phyloP scores from a whole-genome alignment of 1,284 basidiomycete species.

The Sparassis latifolia region DNA sequence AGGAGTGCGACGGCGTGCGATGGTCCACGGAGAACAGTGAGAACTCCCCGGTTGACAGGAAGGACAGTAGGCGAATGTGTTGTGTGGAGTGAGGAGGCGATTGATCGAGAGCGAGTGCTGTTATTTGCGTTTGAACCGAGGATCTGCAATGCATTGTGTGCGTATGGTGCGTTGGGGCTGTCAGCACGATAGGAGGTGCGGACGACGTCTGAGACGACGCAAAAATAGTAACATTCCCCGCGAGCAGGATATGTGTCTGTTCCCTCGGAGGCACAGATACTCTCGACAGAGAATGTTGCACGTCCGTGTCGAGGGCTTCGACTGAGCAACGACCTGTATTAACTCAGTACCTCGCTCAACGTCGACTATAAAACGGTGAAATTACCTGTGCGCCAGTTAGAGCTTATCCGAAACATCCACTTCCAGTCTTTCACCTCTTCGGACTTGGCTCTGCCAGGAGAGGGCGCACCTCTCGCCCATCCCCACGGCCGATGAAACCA shows the following conservation, averaged over 20 bases:
- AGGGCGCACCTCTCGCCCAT: constrained; percentile 52
- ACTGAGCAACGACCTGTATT: constrained; percentile 49
- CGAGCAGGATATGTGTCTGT: constrained; percentile 31
- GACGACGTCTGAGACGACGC: constrained; percentile 26
- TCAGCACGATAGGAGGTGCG: constrained; percentile 19
- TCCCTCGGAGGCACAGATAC: background rate
- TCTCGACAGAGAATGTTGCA: background rate
- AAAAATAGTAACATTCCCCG: constrained; percentile 35
- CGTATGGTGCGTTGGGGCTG: constrained; percentile 21
- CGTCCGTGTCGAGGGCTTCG: constrained; percentile 19
- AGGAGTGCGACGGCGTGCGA: constrained; percentile 32
- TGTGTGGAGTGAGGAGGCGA: constrained; percentile 41
- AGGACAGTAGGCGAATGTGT: constrained; percentile 44
- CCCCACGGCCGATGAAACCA: constrained; percentile 48
- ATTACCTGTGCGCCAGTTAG: constrained; percentile 72
- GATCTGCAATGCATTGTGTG: constrained; percentile 25
- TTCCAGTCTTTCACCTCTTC: constrained; percentile 64
- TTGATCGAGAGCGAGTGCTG: constrained; percentile 63
- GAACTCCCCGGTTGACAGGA: constrained; percentile 66
- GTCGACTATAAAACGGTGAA: background rate
- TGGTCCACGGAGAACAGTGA: constrained; percentile 47
- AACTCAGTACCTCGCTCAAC: background rate
- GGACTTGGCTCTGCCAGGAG: constrained; percentile 42
- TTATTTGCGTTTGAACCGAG: constrained; percentile 33
- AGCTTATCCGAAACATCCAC: constrained; percentile 78